Evolutionary conservation across 2,329 filamentous ascomycete genomes (phyloP), one percentile per base, ranked within the genome.

Genomic region (Microdochium bolleyi): DNA sequence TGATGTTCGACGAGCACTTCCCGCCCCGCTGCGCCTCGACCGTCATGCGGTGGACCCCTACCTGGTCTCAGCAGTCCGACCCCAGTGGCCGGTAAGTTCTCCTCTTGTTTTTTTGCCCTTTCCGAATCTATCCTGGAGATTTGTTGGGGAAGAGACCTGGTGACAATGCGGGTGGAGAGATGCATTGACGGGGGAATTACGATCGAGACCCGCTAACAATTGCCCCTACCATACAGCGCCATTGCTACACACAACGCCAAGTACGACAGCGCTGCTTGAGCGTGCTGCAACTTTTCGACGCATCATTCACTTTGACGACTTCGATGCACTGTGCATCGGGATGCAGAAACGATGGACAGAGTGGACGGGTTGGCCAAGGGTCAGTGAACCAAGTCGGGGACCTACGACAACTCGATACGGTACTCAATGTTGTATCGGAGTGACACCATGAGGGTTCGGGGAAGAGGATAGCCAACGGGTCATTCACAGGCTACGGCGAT

Each of bases 1-100:
- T 77, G 69, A 97, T 99, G 92, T 99, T 97, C 69, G 94, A 99
- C 70, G 92, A 99, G 80, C 92, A 95, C 73, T 99, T 97, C 82
- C 94, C 94, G 49, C 81, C 85, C 53, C 86, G 86, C 66, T 97
- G 92, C 68, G 95, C 94, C 9, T 85, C 83, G 55, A 99, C 94
- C 8, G 94, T 99, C 52, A 88, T 89, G 88, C 82, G 94, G 66
- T 99, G 94, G 95, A 91, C 89, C 53, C 94, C 94, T 25, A 99
- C 89, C 37, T 99, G 94, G 94, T 95, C 89, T 53, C 88, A 96
- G 70, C 91, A 96, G 81, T 89, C 84, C 24, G 94, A 99, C 71
- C 94, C 94, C 56, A 95, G 89, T 72, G 95, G 94, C 76, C 83
- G 90, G 88, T 90, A 71, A 72, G 73, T 70, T n/a, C n/a, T n/a